A percentile compares a stretch with the other conserved stretches of the same genome.
Conservation (phyloP, 2,329 filamentous ascomycete genomes). For the Botrytis sinoallii region DNA sequence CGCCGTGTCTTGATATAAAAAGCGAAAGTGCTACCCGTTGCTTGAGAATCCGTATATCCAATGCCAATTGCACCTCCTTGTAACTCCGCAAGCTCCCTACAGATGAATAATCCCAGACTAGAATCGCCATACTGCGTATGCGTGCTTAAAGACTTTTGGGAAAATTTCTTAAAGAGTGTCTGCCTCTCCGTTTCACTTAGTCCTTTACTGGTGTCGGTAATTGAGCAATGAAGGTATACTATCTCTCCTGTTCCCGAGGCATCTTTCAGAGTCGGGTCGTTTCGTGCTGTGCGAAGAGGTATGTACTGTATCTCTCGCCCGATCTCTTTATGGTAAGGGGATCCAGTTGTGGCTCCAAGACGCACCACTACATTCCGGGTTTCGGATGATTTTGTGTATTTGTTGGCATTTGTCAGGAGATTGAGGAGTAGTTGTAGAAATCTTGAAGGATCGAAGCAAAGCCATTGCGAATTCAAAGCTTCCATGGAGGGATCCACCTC, state of each 20-base stretch:
- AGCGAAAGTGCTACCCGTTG: background rate
- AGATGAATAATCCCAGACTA: background rate
- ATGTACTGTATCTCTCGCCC: conserved; percentile 3
- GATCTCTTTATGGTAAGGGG: background rate
- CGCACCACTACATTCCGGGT: background rate
- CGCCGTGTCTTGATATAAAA: conserved; percentile 6
- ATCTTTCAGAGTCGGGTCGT: background rate
- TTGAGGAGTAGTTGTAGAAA: conserved; percentile 7
- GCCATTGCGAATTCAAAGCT: background rate
- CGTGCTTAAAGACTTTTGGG: background rate
- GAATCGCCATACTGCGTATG: background rate
- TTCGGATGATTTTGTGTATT: background rate
- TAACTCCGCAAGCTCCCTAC: conserved; percentile 2
- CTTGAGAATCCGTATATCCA: background rate
- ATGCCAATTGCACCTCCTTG: conserved; percentile 6
- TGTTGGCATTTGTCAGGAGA: background rate
- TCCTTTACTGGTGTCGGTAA: background rate
- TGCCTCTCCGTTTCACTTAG: background rate
- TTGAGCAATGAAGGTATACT: conserved; percentile 8
- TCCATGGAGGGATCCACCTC: background rate
- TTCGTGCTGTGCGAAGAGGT: conserved; percentile 1
- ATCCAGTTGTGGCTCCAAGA: background rate
- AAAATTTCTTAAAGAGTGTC: background rate
- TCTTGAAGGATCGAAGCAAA: conserved; percentile 1
- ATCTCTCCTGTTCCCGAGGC: background rate